phyloP scores from a whole-genome alignment of 106 monocot species.

The Allium sativum region DNA sequence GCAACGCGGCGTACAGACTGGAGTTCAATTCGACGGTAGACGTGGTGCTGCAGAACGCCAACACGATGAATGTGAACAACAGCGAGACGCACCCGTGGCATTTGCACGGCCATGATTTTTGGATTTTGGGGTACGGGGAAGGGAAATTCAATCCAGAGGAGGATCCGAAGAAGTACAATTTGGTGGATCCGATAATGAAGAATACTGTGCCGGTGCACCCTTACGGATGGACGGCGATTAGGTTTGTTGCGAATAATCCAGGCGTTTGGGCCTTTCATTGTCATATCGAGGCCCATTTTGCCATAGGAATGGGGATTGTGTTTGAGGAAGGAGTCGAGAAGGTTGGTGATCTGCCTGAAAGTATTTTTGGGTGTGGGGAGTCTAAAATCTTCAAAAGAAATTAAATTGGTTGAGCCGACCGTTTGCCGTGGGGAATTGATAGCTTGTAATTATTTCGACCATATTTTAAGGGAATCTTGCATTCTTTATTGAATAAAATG shows the following conservation, averaged over 20 bases:
- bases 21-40: conserved; percentile 65
- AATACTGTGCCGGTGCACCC: conserved; percentile 78
- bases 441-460: too few relatives aligned
- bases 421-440: too few relatives aligned
- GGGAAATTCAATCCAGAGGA: conserved; percentile 54
- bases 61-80: conserved; percentile 45
- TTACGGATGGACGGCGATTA: conserved; percentile 74
- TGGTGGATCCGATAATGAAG: conserved; percentile 79
- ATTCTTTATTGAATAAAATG: too few relatives aligned
- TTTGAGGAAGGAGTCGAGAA: conserved; percentile 58
- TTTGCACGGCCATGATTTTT: conserved; percentile 96
- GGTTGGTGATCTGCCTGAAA: conserved; percentile 38
- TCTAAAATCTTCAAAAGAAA: conserved; percentile 14
- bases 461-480: too few relatives aligned
- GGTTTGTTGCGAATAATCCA: conserved; percentile 72
- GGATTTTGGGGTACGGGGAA: conserved; percentile 72
- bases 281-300: conserved; percentile 83
- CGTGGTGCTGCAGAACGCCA: conserved; percentile 80
- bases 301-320: conserved; percentile 87
- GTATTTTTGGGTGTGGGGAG: conserved; percentile 58
- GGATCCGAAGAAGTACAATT: conserved; percentile 35
- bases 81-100: conserved; percentile 99
- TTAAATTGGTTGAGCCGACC: background rate
- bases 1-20: conserved; percentile 39
- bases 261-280: conserved; percentile 94